Evolutionary conservation across 371 early-diverging fungal genomes (phyloP), one percentile per base, ranked within the genome.

Genomic region (Rhizopus sp.): DNA sequence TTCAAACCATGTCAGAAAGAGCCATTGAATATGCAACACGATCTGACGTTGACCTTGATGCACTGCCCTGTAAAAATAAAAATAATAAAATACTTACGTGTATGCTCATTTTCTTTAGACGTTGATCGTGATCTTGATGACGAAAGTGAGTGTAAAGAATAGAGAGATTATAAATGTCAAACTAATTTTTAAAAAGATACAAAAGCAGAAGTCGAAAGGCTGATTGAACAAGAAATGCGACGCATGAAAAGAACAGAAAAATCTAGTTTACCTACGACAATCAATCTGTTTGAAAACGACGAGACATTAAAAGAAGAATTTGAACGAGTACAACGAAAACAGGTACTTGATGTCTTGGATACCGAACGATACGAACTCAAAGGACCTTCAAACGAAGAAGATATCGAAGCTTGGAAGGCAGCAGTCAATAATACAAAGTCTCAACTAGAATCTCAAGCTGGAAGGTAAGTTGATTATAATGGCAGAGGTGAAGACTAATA

Each of bases 371-470:
- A 89, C 62, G 84, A 86, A 38, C 68, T 89, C 1, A 70, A 78
- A 50, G 73, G 82, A 5, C 88, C 89, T 12, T 59, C 67, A 12
- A 70, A 60, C 40, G 76, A 63, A 33, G 66, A 55, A 41, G 72
- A 69, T 17, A 69, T 77, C 6, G 82, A 78, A 5, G 75, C 54
- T 12, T 94, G 92, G 91, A 66, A 70, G 41, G 50, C 63, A 23
- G 90, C 93, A 2, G 80, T 90, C 0, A 80, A 88, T 40, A 95
- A 95, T 58, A 86, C 93, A 1, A 83, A 88, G 53, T 82, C 94
- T 4, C 94, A 94, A 69, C 72, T 93, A 31, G 93, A 93, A 70
- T 90, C 92, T 62, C 93, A 94, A 70, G 72, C 73, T 38, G 84
- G 83, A 56, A 82, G 94, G 67, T 75, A 66, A 64, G 4, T 34